Conservation (phyloP, 768 basidiomycete genomes). For the Boletellus ananiceps region DNA sequence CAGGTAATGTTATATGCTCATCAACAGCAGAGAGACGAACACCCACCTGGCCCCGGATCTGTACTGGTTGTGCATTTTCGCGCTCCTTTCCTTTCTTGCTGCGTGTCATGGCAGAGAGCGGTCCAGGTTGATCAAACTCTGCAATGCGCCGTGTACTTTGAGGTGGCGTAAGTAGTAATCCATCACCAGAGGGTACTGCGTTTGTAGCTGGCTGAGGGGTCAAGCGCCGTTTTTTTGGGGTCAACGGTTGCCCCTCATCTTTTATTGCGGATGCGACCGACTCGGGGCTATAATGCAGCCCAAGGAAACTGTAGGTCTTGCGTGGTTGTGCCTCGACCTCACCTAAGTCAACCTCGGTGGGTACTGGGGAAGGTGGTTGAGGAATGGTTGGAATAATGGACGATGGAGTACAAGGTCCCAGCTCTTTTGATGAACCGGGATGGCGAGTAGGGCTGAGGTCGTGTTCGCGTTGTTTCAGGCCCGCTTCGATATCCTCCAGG, state of each 20-base stretch:
- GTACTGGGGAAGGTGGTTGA: slow-evolving; percentile 26
- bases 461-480: slow-evolving; percentile 13
- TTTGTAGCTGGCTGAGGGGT: neutral
- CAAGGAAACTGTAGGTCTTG: slow-evolving; percentile 23
- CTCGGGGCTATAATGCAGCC: slow-evolving; percentile 16
- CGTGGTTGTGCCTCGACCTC: slow-evolving; percentile 14
- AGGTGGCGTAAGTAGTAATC: slow-evolving; percentile 25
- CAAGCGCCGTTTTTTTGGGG: slow-evolving; percentile 21
- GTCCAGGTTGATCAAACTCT: neutral
- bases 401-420: neutral
- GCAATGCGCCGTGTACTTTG: slow-evolving; percentile 16
- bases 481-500: slow-evolving; percentile 12
- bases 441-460: slow-evolving; percentile 11
- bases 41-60: slow-evolving; percentile 14
- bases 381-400: neutral
- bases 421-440: slow-evolving; percentile 4
- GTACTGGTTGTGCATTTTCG: slow-evolving; percentile 1
- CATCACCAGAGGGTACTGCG: neutral
- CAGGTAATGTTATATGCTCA: neutral
- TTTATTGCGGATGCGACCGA: neutral
- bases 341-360: slow-evolving; percentile 19
- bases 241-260: slow-evolving; percentile 20
- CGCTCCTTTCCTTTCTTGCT: slow-evolving; percentile 29
- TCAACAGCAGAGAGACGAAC: neutral
- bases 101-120: slow-evolving; percentile 2